phyloP scores from a whole-genome alignment of 1,284 basidiomycete species.

The Peniophora sp. region DNA sequence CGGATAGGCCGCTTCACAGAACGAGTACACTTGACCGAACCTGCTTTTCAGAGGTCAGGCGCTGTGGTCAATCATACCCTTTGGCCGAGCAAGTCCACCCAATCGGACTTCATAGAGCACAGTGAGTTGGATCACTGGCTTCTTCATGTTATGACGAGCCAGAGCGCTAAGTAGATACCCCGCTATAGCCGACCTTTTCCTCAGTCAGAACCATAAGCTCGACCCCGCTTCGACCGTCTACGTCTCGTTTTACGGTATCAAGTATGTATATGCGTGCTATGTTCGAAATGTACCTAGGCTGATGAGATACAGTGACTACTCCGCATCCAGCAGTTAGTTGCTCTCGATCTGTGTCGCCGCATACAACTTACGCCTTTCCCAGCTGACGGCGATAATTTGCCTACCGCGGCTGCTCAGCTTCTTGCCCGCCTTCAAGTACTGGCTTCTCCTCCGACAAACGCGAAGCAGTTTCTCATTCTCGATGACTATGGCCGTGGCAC shows the following conservation, averaged over 20 bases:
- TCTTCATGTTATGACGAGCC: no score
- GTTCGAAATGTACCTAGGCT: no score
- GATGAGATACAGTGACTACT: slow-evolving; percentile 16
- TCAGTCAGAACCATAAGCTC: slow-evolving; percentile 21
- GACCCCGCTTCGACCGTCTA: slow-evolving; percentile 24
- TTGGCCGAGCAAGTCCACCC: slow-evolving; percentile 18
- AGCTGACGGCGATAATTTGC: slow-evolving; percentile 25
- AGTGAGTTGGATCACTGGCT: slow-evolving; percentile 9
- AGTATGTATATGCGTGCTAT: slow-evolving; percentile 14
- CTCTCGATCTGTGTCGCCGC: background rate
- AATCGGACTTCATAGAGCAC: slow-evolving; percentile 23
- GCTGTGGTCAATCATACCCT: slow-evolving; percentile 9
- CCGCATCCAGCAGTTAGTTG: slow-evolving; percentile 17
- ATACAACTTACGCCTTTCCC: background rate
- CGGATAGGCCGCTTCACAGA: slow-evolving; percentile 8
- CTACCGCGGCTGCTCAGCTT: slow-evolving; percentile 23
- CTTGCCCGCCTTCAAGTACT: slow-evolving; percentile 23
- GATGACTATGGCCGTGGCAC: slow-evolving; percentile 21
- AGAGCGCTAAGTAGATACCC: no score
- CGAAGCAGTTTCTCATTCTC: slow-evolving; percentile 19
- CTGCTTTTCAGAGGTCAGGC: slow-evolving; percentile 22
- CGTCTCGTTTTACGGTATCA: slow-evolving; percentile 27
- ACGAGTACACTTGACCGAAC: background rate
- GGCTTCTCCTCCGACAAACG: slow-evolving; percentile 17
- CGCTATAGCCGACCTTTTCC: slow-evolving; percentile 17